These are phyloP conservation scores for Verbena officinalis DNA, from an alignment of 257 asterid species.

Conservation along the genomic window DNA sequence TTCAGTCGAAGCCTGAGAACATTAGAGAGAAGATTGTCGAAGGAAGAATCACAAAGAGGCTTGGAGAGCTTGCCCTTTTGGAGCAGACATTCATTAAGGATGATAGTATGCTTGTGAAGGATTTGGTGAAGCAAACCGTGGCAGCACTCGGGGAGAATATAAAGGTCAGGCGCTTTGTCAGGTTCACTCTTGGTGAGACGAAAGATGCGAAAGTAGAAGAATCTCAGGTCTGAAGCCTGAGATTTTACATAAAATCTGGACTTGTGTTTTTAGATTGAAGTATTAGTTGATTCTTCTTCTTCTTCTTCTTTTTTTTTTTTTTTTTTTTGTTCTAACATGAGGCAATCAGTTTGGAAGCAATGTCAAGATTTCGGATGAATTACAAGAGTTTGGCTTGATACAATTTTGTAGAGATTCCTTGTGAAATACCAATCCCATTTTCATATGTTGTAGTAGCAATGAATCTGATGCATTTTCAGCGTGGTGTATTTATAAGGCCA, in stretches of 20 bases:
- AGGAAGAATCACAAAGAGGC: constrained; percentile 91
- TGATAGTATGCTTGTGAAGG: constrained; percentile 77
- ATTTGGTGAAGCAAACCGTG: constrained; percentile 89
- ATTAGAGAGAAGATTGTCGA: constrained; percentile 86
- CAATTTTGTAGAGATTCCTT: no score
- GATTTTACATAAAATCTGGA: not conserved
- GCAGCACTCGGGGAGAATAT: constrained; percentile 93
- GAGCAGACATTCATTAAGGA: constrained; percentile 84
- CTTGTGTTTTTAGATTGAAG: not conserved
- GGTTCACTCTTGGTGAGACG: constrained; percentile 81
- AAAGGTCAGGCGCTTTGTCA: constrained; percentile 76
- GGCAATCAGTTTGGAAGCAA: constrained; percentile 4
- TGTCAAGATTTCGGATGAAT: constrained; percentile 22
- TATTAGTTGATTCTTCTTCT: constrained; percentile 20
- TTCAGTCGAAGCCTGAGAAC: constrained; percentile 83
- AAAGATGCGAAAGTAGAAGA: constrained; percentile 29
- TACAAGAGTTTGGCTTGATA: not conserved
- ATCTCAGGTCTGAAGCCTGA: constrained; percentile 40
- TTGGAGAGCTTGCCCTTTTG: constrained; percentile 78
- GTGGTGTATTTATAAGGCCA: no score
- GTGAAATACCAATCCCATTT: no score
- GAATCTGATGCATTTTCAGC: no score
- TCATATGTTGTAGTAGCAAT: no score
- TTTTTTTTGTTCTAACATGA: constrained; percentile 1
- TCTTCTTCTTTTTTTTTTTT: no score